Percentiles rank a stretch among this genome's conserved stretches.
Evolutionary conservation across 1,139 yeast genomes (phyloP).

Genomic region (Magnusiomyces magnusii): DNA sequence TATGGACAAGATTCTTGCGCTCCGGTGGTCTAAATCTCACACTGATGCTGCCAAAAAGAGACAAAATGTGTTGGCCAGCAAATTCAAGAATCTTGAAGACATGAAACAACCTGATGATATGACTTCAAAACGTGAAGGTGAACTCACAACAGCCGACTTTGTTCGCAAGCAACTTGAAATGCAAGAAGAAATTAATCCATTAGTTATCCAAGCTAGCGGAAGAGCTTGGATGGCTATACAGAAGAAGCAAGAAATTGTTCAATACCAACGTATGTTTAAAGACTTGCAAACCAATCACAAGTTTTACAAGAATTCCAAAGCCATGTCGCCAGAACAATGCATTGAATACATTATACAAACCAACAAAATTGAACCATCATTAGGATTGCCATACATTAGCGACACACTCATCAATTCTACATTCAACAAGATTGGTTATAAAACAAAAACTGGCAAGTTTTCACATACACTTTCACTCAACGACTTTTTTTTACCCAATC

Average conservation of each 20-base stretch:
- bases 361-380: neutral
- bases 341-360: neutral
- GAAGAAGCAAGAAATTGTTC: neutral
- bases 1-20: neutral
- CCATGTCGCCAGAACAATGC: neutral
- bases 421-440: neutral
- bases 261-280: neutral
- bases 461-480: neutral
- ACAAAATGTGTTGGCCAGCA: neutral
- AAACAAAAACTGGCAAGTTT: neutral
- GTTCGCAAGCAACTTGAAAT: neutral
- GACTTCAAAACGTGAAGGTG: neutral
- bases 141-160: neutral
- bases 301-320: neutral
- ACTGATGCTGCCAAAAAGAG: neutral
- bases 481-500: neutral
- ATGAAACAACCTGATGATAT: neutral
- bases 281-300: neutral
- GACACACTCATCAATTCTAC: neutral
- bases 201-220: neutral
- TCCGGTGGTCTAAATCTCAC: neutral
- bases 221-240: neutral
- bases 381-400: neutral
- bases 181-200: neutral
- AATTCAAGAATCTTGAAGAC: neutral